These are phyloP conservation scores for Chrysophaeum taylorii DNA, from an alignment of 352 stramenopile species.

Conservation along the genomic window DNA sequence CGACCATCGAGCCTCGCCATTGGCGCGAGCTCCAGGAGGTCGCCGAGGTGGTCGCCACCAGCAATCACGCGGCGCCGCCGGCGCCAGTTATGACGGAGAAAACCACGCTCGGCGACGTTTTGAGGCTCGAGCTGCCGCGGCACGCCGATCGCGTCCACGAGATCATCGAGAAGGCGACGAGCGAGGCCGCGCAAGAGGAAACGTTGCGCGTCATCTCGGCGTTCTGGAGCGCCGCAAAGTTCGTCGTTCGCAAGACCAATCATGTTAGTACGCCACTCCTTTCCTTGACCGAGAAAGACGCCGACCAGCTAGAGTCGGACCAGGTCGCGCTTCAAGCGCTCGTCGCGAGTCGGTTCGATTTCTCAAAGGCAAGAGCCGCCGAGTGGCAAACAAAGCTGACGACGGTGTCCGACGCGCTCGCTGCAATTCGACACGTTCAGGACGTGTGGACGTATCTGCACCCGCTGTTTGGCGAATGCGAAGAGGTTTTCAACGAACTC, in stretches of 20 bases:
- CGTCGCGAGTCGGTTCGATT: constrained; percentile 64
- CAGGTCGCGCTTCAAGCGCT: constrained; percentile 83
- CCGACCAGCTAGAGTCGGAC: constrained; percentile 77
- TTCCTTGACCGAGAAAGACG: constrained; percentile 74
- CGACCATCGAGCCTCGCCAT: constrained; percentile 33
- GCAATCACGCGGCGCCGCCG: no score
- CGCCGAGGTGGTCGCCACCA: no score
- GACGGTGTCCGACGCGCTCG: constrained; percentile 57
- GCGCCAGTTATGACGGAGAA: no score
- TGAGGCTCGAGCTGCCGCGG: constrained; percentile 61
- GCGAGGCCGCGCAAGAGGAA: constrained; percentile 72
- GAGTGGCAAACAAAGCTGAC: constrained; percentile 65
- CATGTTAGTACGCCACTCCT: constrained; percentile 62
- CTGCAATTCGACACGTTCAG: constrained; percentile 61
- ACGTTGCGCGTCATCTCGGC: constrained; percentile 58
- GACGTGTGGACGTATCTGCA: constrained; percentile 80
- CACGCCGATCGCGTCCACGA: constrained; percentile 67
- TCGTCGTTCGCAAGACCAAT: constrained; percentile 50
- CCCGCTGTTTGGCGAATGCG: constrained; percentile 77
- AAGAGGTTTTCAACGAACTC: constrained; percentile 82
- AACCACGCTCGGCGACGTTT: constrained; percentile 51
- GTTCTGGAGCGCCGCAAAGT: constrained; percentile 54
- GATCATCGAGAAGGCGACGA: constrained; percentile 68
- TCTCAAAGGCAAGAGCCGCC: constrained; percentile 33
- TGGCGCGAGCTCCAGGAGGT: constrained; percentile 30